Evolutionary conservation across 306 rosid genomes (phyloP), one percentile per base, ranked within the genome.

Genomic region (Lathyrus aphaca): DNA sequence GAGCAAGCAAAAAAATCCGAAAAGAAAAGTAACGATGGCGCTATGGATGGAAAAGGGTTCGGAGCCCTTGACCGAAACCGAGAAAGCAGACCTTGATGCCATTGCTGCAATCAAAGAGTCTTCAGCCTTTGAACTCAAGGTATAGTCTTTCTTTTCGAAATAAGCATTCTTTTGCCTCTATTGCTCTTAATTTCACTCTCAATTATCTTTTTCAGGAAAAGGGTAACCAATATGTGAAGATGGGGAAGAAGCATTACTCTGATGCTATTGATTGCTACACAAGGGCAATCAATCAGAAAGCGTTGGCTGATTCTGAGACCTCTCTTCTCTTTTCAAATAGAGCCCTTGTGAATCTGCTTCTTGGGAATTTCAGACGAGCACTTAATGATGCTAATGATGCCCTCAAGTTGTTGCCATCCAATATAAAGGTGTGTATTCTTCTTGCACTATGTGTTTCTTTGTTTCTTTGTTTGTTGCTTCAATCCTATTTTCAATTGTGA

Each of bases 191-290:
- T 79, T 71, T 74, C 51, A 78, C 27, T 43, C 70, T 75, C 42
- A 42, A 51, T 59, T 25, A 16, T 64, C 16, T 55, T 42, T 45
- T 72, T 68, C 82, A 90, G 97, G 98, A 94, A 73, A 85, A 94
- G 83, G 99, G 99, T 8, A 94, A 88, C 44, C 75, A 88, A 74
- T 86, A 64, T 71, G 88, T 88, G 50, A 91, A 82, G 70, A 84
- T 78, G 87, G 99, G 99, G 40, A 94, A 83, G 81, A 87, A 79
- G 43, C 91, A 94, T 59, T 94, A 90, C 69, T 56, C 91, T 61
- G 95, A 88, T 76, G 99, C 99, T 69, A 74, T 91, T 72, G 96
- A 88, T 53, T 91, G 95, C 74, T 94, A 91, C 89, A 87, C 95
- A 0, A 84, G 86, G 68, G 97, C 99, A 8, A 86, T 94, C 29